A percentile compares a stretch with the other conserved stretches of the same genome.
Evolutionary conservation across 2,329 filamentous ascomycete species (phyloP).

Genomic region (Drechslerella coelobrocha): DNA sequence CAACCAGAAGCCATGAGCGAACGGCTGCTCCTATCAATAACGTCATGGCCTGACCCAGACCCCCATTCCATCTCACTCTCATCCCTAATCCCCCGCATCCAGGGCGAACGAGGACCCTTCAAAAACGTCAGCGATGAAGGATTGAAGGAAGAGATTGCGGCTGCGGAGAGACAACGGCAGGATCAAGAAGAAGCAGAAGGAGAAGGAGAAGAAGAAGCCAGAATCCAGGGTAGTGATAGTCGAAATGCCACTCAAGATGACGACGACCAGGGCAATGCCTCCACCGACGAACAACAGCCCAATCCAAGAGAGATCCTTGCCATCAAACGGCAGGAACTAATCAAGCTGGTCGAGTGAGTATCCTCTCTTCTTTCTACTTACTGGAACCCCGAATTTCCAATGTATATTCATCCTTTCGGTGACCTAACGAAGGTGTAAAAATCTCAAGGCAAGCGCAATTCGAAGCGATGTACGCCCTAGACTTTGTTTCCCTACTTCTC

Average conservation of each 20-base stretch:
- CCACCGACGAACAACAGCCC: constrained; percentile 28
- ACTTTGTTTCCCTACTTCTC: constrained; percentile 81
- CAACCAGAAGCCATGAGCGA: neutral
- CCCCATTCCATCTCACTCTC: constrained; percentile 62
- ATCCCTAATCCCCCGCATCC: constrained; percentile 79
- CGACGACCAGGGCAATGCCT: constrained; percentile 47
- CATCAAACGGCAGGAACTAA: constrained; percentile 43
- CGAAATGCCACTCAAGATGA: constrained; percentile 48
- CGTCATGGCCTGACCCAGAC: constrained; percentile 53
- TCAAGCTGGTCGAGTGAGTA: constrained; percentile 50
- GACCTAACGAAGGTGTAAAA: constrained; percentile 45
- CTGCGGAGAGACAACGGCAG: constrained; percentile 41
- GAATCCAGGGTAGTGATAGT: constrained; percentile 22
- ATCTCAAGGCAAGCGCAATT: constrained; percentile 62
- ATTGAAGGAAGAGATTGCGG: constrained; percentile 70
- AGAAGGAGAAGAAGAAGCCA: no score
- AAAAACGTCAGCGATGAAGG: constrained; percentile 77
- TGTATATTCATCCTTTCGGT: neutral
- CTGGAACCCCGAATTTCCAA: neutral
- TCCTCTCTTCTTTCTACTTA: neutral
- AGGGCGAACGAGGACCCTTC: constrained; percentile 79
- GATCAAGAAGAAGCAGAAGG: neutral
- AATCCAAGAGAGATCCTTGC: constrained; percentile 32
- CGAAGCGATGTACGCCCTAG: constrained; percentile 73
- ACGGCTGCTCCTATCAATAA: constrained; percentile 53